Evolutionary conservation across 1,139 yeast species (phyloP).

Genomic region (Pichia sp.): DNA sequence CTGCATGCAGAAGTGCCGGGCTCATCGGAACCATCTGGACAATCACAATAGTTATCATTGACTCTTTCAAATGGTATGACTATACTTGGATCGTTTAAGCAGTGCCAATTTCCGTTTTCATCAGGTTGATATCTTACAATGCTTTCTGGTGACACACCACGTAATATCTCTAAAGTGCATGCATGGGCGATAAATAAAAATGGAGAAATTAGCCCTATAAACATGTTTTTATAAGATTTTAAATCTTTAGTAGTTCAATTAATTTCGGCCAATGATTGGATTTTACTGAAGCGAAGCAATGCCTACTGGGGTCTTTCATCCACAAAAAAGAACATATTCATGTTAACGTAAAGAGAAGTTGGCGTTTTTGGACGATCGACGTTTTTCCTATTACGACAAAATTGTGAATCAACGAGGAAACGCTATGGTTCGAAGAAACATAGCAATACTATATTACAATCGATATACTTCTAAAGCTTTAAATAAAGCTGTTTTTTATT

Average conservation of each 20-base stretch:
- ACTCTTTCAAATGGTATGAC: constrained; percentile 55
- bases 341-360: too few relatives aligned
- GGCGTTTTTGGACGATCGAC: too few relatives aligned
- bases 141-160: constrained; percentile 31
- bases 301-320: too few relatives aligned
- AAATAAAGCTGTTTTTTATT: too few relatives aligned
- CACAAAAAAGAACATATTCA: too few relatives aligned
- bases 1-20: constrained; percentile 91
- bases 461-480: too few relatives aligned
- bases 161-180: constrained; percentile 7
- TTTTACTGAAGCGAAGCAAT: too few relatives aligned
- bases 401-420: too few relatives aligned
- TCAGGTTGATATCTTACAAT: constrained; percentile 52
- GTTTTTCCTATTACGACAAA: too few relatives aligned
- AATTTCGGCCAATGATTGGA: too few relatives aligned
- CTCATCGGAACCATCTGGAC: constrained; percentile 97
- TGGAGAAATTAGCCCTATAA: neutral
- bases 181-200: neutral
- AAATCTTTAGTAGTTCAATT: neutral
- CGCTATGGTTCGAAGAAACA: too few relatives aligned
- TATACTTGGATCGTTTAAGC: constrained; percentile 63
- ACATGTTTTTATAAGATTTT: neutral
- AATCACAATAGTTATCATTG: constrained; percentile 89
- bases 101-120: constrained; percentile 54
- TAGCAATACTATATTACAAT: too few relatives aligned